phyloP scores from a whole-genome alignment of 192 early-diverging fungal genomes.

The Lobosporangium transversale region DNA sequence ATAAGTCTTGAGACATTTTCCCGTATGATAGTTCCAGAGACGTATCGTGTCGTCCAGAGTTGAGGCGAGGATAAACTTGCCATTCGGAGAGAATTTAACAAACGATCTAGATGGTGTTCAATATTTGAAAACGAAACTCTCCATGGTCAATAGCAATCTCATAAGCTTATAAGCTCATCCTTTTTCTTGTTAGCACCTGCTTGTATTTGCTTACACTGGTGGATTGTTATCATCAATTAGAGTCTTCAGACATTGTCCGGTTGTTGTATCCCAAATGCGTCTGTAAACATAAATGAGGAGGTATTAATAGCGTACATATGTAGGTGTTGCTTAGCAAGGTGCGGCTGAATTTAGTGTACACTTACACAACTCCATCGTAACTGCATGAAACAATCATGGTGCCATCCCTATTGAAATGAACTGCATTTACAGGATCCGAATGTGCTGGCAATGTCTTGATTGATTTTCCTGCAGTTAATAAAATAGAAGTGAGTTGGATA shows the following conservation, averaged over 20 bases:
- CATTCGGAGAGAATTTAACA: slow-evolving; percentile 99
- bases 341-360: no score
- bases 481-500: no score
- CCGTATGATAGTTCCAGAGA: slow-evolving; percentile 94
- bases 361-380: slow-evolving; percentile 95
- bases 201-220: slow-evolving; percentile 89
- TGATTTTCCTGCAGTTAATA: slow-evolving; percentile 88
- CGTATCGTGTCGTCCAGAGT: slow-evolving; percentile 94
- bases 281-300: no score
- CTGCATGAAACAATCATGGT: slow-evolving; percentile 95
- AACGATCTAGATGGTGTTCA: slow-evolving; percentile 68
- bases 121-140: neutral
- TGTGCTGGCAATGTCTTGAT: slow-evolving; percentile 93
- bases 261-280: slow-evolving; percentile 98
- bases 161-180: no score
- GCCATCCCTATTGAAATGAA: slow-evolving; percentile 97
- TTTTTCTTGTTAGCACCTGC: no score
- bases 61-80: slow-evolving; percentile 96
- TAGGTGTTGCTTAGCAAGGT: no score
- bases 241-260: slow-evolving; percentile 98
- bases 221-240: slow-evolving; percentile 96
- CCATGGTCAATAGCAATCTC: no score
- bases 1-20: slow-evolving; percentile 97
- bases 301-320: no score
- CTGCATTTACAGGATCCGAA: slow-evolving; percentile 93